Conservation (phyloP, 768 basidiomycete genomes). For the Pleurotus tuber-regium region DNA sequence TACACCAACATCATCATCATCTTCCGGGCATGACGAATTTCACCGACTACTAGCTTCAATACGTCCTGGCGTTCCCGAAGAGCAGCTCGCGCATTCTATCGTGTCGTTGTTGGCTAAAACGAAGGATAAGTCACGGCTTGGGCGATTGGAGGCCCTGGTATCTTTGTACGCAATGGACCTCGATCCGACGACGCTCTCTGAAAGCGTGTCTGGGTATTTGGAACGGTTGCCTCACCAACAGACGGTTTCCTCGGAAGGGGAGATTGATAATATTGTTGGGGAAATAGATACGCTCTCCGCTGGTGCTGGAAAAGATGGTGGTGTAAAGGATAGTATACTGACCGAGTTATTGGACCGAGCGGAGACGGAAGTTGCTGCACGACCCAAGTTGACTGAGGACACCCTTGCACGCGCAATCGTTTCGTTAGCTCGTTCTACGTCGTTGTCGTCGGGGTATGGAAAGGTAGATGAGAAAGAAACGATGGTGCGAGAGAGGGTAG, state of each 20-base stretch:
- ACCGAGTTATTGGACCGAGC: background rate
- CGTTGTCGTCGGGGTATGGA: background rate
- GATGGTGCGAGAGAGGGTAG: background rate
- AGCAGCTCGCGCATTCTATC: constrained; percentile 20
- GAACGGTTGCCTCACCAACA: constrained; percentile 14
- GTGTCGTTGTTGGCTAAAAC: constrained; percentile 17
- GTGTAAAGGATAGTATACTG: background rate
- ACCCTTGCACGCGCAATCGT: constrained; percentile 7
- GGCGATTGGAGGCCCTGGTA: constrained; percentile 7
- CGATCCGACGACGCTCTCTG: constrained; percentile 4
- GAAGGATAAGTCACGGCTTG: constrained; percentile 4
- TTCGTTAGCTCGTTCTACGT: background rate
- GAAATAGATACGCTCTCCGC: background rate
- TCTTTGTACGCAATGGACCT: background rate
- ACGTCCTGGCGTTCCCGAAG: constrained; percentile 17
- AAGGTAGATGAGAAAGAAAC: background rate
- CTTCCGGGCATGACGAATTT: constrained; percentile 15
- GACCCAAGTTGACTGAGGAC: background rate
- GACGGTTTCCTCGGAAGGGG: constrained; percentile 8
- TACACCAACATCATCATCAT: constrained; percentile 17
- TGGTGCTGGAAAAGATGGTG: too few species aligned
- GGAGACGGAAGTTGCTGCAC: background rate
- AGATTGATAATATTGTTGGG: background rate
- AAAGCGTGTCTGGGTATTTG: constrained; percentile 13
- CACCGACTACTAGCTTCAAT: constrained; percentile 19